Conservation (phyloP, 2,329 filamentous ascomycete genomes). For the Beauveria sp. region DNA sequence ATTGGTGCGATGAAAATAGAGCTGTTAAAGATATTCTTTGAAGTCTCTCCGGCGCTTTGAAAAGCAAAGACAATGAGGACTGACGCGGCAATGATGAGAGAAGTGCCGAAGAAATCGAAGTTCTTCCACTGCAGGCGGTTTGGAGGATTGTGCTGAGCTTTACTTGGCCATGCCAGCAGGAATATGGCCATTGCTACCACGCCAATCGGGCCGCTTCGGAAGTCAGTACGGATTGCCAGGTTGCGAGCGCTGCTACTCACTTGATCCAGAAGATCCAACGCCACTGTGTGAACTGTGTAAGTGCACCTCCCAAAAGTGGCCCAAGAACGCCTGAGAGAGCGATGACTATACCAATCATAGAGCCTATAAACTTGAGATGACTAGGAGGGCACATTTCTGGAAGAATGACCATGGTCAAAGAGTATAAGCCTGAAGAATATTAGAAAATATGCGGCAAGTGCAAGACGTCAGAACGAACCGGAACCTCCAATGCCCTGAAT, state of each 20-base stretch:
- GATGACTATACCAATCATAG: constrained; percentile 41
- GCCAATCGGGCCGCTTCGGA: constrained; percentile 41
- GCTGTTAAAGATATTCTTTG: constrained; percentile 34
- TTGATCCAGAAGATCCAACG: constrained; percentile 55
- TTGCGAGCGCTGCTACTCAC: constrained; percentile 28
- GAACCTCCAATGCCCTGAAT: constrained; percentile 42
- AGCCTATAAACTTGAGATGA: constrained; percentile 35
- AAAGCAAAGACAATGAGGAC: constrained; percentile 52
- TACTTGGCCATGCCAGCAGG: constrained; percentile 41
- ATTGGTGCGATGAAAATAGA: constrained; percentile 26
- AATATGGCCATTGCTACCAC: constrained; percentile 39
- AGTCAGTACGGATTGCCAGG: constrained; percentile 10
- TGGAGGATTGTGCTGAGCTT: constrained; percentile 29
- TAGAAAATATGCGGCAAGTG: background rate
- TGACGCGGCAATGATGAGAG: constrained; percentile 45
- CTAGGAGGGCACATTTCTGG: constrained; percentile 39
- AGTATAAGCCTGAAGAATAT: constrained; percentile 36
- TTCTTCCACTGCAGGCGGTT: constrained; percentile 37
- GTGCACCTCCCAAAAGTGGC: constrained; percentile 42
- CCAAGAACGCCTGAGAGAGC: constrained; percentile 42
- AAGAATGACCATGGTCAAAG: constrained; percentile 48
- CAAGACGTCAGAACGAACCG: constrained; percentile 25
- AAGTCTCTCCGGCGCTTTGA: constrained; percentile 37
- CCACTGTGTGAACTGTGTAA: constrained; percentile 44
- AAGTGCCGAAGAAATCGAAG: constrained; percentile 45